A percentile compares a stretch with the other conserved stretches of the same genome.
Evolutionary conservation across 192 early-diverging fungal genomes (phyloP).

Genomic region (Podila verticillata): DNA sequence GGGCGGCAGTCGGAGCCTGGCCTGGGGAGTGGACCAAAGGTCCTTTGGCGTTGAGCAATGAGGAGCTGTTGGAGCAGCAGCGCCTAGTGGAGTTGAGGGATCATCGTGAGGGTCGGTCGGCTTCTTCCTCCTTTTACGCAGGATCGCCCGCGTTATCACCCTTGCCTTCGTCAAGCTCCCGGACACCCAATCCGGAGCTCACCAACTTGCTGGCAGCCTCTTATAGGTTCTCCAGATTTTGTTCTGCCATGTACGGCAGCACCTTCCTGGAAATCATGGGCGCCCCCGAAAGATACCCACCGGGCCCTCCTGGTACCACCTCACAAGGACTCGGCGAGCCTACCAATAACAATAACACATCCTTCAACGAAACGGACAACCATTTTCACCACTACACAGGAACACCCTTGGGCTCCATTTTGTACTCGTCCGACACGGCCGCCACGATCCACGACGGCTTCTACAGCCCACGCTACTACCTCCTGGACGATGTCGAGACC

Average conservation of each 20-base stretch:
- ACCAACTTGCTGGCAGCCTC: conserved; percentile 47
- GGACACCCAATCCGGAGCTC: conserved; percentile 28
- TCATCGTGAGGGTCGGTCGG: conserved; percentile 27
- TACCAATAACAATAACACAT: neutral
- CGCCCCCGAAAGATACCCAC: conserved; percentile 35
- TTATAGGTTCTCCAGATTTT: conserved; percentile 47
- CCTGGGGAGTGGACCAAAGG: conserved; percentile 16
- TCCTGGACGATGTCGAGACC: conserved; percentile 56
- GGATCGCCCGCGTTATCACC: neutral
- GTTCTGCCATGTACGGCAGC: conserved; percentile 44
- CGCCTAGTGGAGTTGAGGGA: conserved; percentile 25
- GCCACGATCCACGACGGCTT: conserved; percentile 35
- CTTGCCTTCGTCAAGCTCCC: neutral
- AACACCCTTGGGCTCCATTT: conserved; percentile 48
- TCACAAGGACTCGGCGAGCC: neutral
- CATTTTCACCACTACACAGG: conserved; percentile 43
- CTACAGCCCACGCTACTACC: conserved; percentile 58
- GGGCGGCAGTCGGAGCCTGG: conserved; percentile 27
- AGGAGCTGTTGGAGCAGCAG: conserved; percentile 24
- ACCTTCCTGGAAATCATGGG: conserved; percentile 36
- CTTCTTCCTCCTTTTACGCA: conserved; percentile 5
- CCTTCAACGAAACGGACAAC: conserved; percentile 8
- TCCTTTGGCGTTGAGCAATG: conserved; percentile 30
- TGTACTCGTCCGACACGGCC: conserved; percentile 50
- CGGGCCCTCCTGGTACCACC: neutral